Evolutionary conservation across 495 filamentous ascomycete species (phyloP).

Genomic region (Daldinia loculata): DNA sequence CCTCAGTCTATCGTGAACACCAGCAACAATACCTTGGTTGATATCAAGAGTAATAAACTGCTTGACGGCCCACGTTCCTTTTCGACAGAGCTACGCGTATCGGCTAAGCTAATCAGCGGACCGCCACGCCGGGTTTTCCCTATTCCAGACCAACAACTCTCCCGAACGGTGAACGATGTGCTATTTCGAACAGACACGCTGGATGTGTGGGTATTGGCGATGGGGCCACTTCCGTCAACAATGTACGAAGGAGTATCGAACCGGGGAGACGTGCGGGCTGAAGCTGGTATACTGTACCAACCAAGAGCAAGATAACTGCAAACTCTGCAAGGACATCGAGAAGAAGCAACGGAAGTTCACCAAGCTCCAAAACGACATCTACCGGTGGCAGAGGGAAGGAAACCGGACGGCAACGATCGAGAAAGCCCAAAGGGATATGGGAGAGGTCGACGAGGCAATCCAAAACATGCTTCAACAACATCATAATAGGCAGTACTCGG

Average conservation of each 20-base stretch:
- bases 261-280: conserved; percentile 97
- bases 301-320: conserved; percentile 69
- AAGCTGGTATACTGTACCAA: conserved; percentile 82
- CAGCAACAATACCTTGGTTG: conserved; percentile 19
- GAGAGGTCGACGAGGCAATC: conserved; percentile 70
- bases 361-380: conserved; percentile 79
- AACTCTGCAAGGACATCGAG: conserved; percentile 89
- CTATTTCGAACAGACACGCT: conserved; percentile 70
- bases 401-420: conserved; percentile 84
- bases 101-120: conserved; percentile 35
- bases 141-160: conserved; percentile 14
- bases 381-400: conserved; percentile 79
- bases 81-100: conserved; percentile 18
- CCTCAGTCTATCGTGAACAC: conserved; percentile 21
- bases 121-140: conserved; percentile 1
- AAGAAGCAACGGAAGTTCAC: conserved; percentile 81
- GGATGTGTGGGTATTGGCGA: conserved; percentile 87
- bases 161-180: conserved; percentile 60
- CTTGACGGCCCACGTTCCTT: conserved; percentile 19
- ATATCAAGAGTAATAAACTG: conserved; percentile 29
- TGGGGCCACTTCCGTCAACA: conserved; percentile 96
- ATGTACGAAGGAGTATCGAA: conserved; percentile 96
- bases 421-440: conserved; percentile 70
- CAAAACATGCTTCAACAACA: conserved; percentile 61
- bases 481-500: conserved; percentile 50